A percentile compares a stretch with the other conserved stretches of the same genome.
Conservation (phyloP, 345 rosid genomes). For the Syzygium jambos region DNA sequence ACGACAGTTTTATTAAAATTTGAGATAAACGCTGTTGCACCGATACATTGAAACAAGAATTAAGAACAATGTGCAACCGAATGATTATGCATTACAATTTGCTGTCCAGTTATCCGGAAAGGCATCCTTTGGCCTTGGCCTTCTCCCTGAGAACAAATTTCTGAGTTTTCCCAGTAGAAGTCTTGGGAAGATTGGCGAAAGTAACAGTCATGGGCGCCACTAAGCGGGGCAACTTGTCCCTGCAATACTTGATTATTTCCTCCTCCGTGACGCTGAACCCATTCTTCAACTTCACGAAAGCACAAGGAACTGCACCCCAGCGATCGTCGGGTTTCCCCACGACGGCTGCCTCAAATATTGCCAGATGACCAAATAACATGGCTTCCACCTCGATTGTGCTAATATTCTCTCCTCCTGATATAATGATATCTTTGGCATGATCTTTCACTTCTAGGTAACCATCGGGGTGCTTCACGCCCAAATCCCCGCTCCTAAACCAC, state of each 20-base stretch:
- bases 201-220: slow-evolving; percentile 54
- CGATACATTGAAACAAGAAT: background rate
- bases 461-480: slow-evolving; percentile 55
- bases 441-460: slow-evolving; percentile 71
- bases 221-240: slow-evolving; percentile 37
- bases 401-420: slow-evolving; percentile 79
- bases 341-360: slow-evolving; percentile 63
- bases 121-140: slow-evolving; percentile 57
- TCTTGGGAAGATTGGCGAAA: slow-evolving; percentile 61
- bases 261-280: slow-evolving; percentile 21
- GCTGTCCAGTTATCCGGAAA: slow-evolving; percentile 30
- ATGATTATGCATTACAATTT: slow-evolving; percentile 24
- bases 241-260: slow-evolving; percentile 45
- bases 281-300: slow-evolving; percentile 42
- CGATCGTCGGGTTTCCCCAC: slow-evolving; percentile 58
- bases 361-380: slow-evolving; percentile 44
- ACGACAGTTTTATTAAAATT: background rate
- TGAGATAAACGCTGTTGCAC: background rate
- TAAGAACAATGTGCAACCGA: background rate
- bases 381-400: slow-evolving; percentile 58
- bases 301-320: slow-evolving; percentile 62
- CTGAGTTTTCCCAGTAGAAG: slow-evolving; percentile 57
- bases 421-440: slow-evolving; percentile 58
- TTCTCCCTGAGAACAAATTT: slow-evolving; percentile 42
- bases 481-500: slow-evolving; percentile 75